Base-by-base conservation (phyloP, 495 filamentous ascomycete genomes). In the Penicillium subrubescens region DNA sequence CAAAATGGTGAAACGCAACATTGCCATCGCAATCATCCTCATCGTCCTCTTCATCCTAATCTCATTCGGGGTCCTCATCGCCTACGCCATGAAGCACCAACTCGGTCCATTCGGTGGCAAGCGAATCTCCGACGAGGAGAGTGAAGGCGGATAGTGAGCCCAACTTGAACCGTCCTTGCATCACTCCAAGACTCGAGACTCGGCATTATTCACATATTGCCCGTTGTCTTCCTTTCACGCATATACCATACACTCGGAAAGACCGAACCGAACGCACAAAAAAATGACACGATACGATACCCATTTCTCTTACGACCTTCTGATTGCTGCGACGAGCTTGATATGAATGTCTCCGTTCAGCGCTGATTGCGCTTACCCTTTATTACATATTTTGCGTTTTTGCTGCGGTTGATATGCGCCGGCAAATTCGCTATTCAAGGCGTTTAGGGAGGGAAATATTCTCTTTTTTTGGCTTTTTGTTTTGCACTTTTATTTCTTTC, bases 21-120 rank as follows among this genome's bases (percentile, higher is more conserved):
- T 91, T 78, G 84, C 88, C 72, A 90, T 93, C 76, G 90, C 90
- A 35, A 84, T 93, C 74, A 93, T 93, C 77, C 88, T 93, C 77
- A 92, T 93, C 77, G 68, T 92, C 44, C 84, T 93, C 64, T 92
- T 92, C 77, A 74, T 92, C 74, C 73, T 92, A 51, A 85, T 93
- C 29, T 88, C 88, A 46, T 76, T 87, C 63, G 87, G 89, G 64
- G 89, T 84, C 44, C 90, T 89, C 71, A 84, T 82, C 59, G 92
- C 92, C 79, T 92, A 87, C 72, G 76, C 79, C 23, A 69, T 81
- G 25, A 77, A 82, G 50, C 79, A 82, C 69, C 79, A 75, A 23
- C 68, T 82, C 56, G 72, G 72, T 0, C 75, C 82, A 64, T 81
- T 81, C 64, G 71, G 73, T 5, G 65, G 65, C 61, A 71, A 75